Conservation (phyloP, 257 asterid species). For the Verbascum thapsus region DNA sequence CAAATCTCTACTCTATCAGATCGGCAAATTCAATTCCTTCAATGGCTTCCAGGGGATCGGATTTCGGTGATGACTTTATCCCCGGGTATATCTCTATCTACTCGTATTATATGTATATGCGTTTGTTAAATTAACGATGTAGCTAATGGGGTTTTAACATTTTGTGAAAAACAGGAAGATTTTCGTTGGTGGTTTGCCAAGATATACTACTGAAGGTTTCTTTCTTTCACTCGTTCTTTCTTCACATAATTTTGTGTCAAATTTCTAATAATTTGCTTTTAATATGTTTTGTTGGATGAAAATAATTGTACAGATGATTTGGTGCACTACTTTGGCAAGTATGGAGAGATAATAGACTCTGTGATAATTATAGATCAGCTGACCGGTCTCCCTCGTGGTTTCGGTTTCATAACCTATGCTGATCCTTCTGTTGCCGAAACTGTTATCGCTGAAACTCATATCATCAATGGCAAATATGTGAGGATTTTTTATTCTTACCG, state of each 20-base stretch:
- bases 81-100: slow-evolving; percentile 65
- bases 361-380: slow-evolving; percentile 92
- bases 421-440: slow-evolving; percentile 82
- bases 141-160: slow-evolving; percentile 17
- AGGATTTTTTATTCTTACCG: no score
- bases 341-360: slow-evolving; percentile 94
- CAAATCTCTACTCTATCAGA: slow-evolving; percentile 26
- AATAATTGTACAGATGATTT: slow-evolving; percentile 54
- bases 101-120: neutral
- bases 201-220: slow-evolving; percentile 79
- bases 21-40: slow-evolving; percentile 37
- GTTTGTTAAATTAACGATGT: slow-evolving; percentile 2
- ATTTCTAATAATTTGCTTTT: neutral
- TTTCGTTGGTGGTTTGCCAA: slow-evolving; percentile 91
- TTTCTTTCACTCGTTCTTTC: neutral
- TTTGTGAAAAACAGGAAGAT: slow-evolving; percentile 59
- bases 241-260: neutral
- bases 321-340: slow-evolving; percentile 93
- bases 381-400: slow-evolving; percentile 94
- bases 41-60: slow-evolving; percentile 80
- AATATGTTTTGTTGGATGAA: neutral
- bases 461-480: slow-evolving; percentile 90
- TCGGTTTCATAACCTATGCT: slow-evolving; percentile 88
- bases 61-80: slow-evolving; percentile 93
- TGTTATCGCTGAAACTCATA: slow-evolving; percentile 82